A percentile compares a stretch with the other conserved stretches of the same genome.
These are phyloP conservation scores for Murraya koenigii DNA, from an alignment of 345 rosid species.

Conservation along the genomic window DNA sequence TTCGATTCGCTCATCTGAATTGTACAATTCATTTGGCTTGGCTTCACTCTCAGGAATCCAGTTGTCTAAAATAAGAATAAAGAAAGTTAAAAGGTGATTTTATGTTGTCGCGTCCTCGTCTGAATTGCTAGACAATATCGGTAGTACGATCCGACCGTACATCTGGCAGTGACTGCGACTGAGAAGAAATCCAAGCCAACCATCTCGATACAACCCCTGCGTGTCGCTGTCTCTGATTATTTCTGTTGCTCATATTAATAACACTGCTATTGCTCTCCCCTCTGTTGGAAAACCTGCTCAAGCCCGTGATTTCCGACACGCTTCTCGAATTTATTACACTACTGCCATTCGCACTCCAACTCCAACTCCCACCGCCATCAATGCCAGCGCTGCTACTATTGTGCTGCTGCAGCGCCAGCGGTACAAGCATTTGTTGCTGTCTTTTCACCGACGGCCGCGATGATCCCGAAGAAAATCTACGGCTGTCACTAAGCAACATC, in stretches of 20 bases:
- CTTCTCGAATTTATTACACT: conserved; percentile 61
- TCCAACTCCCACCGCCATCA: not conserved
- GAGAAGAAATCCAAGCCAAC: conserved; percentile 35
- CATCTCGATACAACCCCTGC: conserved; percentile 46
- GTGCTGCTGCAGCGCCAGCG: not conserved
- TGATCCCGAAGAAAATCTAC: conserved; percentile 22
- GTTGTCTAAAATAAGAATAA: not conserved
- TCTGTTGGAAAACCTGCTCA: conserved; percentile 49
- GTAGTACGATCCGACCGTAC: conserved; percentile 14
- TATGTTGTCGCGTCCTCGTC: not conserved
- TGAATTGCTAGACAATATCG: not conserved
- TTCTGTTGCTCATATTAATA: not conserved
- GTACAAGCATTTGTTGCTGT: not conserved
- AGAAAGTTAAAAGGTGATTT: not conserved
- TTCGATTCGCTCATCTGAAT: not conserved
- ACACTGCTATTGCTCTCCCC: conserved; percentile 8
- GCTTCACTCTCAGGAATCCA: not conserved
- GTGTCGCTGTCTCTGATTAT: conserved; percentile 32
- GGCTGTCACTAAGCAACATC: conserved; percentile 60
- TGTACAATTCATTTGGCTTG: not conserved
- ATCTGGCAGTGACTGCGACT: conserved; percentile 15
- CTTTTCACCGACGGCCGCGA: conserved; percentile 4
- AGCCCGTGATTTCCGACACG: conserved; percentile 75
- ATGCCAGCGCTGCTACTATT: not conserved
- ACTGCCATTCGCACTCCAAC: conserved; percentile 32